Evolutionary conservation across 768 basidiomycete genomes (phyloP).

Genomic region (Clitopilus passeckerianus): DNA sequence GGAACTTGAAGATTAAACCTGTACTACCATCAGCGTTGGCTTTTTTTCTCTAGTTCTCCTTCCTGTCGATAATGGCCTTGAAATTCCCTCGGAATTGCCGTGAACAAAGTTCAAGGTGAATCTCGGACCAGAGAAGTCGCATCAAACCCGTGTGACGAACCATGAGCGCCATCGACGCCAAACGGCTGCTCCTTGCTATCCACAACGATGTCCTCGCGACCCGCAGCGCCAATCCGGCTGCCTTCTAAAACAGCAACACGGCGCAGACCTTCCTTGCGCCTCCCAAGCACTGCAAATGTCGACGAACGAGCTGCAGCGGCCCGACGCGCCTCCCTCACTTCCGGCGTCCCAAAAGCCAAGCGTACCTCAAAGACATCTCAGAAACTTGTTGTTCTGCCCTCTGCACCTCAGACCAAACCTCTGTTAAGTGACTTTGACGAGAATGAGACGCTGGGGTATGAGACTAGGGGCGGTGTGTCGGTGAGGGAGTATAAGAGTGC

Average conservation of each 20-base stretch:
- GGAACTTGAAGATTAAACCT: no score
- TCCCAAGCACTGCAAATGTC: slow-evolving; percentile 22
- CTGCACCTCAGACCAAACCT: slow-evolving; percentile 83
- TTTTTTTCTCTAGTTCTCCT: no score
- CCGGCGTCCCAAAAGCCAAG: slow-evolving; percentile 48
- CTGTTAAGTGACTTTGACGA: slow-evolving; percentile 41
- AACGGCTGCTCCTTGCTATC: not conserved
- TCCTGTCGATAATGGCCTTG: no score
- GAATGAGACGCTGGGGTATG: slow-evolving; percentile 54
- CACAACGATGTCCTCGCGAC: not conserved
- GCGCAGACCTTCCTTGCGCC: slow-evolving; percentile 22
- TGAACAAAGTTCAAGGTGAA: no score
- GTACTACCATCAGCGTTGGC: no score
- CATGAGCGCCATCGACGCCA: not conserved
- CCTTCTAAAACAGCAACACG: slow-evolving; percentile 4
- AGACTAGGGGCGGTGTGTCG: slow-evolving; percentile 49
- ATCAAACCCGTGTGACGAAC: not conserved
- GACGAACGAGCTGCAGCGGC: slow-evolving; percentile 7
- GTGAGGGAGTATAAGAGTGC: slow-evolving; percentile 77
- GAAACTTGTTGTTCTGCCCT: slow-evolving; percentile 86
- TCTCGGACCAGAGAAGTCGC: not conserved
- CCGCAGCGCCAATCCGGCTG: not conserved
- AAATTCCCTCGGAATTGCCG: no score
- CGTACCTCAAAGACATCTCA: slow-evolving; percentile 90
- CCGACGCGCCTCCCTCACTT: slow-evolving; percentile 34